These are phyloP conservation scores for Brassica balearica DNA, from an alignment of 441 rosid genomes.

Conservation along the genomic window DNA sequence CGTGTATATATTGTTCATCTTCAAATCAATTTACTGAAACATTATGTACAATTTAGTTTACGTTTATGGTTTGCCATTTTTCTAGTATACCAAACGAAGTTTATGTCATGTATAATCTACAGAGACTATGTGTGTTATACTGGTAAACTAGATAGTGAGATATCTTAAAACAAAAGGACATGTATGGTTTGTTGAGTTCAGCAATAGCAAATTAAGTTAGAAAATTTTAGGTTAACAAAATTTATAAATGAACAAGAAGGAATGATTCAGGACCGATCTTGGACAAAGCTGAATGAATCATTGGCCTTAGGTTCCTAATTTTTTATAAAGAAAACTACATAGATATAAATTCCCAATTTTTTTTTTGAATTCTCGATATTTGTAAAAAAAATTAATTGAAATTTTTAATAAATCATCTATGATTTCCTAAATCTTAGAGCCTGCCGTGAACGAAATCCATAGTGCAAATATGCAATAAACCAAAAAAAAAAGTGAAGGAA, in stretches of 20 bases:
- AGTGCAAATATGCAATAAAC: neutral
- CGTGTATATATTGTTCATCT: neutral
- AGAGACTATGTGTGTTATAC: neutral
- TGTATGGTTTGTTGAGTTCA: neutral
- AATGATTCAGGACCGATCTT: too few relatives aligned
- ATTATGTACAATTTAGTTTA: neutral
- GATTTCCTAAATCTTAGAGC: too few relatives aligned
- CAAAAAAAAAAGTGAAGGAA: neutral
- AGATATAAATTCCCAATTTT: too few relatives aligned
- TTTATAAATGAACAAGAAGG: neutral
- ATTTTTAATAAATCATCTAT: too few relatives aligned
- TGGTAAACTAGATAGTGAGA: neutral
- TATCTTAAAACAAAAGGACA: neutral
- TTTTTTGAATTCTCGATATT: too few relatives aligned
- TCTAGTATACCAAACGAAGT: neutral
- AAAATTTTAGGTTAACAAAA: neutral
- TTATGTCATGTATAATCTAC: neutral
- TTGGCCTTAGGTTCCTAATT: too few relatives aligned
- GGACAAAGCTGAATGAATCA: too few relatives aligned
- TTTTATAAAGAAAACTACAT: too few relatives aligned
- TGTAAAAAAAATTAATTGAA: too few relatives aligned
- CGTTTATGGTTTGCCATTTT: neutral
- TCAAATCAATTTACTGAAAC: neutral
- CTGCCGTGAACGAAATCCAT: too few relatives aligned
- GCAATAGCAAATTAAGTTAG: neutral